Percentiles rank a stretch among this genome's conserved stretches.
These are phyloP conservation scores for Gamsiella multidivaricata DNA, from an alignment of 192 early-diverging fungal species.

Conservation along the genomic window DNA sequence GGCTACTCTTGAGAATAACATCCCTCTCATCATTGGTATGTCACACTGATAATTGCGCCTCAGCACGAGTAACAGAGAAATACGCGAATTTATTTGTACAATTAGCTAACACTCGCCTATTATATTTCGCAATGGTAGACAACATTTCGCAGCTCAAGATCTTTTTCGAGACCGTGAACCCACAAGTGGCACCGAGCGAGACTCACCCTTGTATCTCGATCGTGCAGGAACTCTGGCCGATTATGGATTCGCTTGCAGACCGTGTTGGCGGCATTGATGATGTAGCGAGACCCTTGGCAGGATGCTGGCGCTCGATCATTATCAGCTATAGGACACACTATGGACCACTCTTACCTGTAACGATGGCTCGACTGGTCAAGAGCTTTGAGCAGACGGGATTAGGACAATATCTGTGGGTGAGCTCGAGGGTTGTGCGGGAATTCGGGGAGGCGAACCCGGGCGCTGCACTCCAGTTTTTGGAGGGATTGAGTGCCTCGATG, in stretches of 20 bases:
- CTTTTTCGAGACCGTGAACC: constrained; percentile 68
- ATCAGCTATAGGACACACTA: constrained; percentile 68
- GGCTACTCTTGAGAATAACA: constrained; percentile 47
- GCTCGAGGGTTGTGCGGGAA: constrained; percentile 70
- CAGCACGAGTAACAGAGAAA: too few species aligned
- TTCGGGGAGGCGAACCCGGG: constrained; percentile 68
- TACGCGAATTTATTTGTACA: too few species aligned
- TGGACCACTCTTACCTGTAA: constrained; percentile 62
- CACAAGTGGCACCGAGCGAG: constrained; percentile 56
- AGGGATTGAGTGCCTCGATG: constrained; percentile 71
- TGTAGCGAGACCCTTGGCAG: constrained; percentile 63
- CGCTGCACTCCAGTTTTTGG: constrained; percentile 67
- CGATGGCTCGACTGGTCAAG: constrained; percentile 70
- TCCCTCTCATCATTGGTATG: constrained; percentile 46
- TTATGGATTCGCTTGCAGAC: constrained; percentile 68
- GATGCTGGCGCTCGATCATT: constrained; percentile 68
- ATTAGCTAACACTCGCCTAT: too few species aligned
- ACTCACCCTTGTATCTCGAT: constrained; percentile 76
- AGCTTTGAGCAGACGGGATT: constrained; percentile 76
- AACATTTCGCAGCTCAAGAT: constrained; percentile 69
- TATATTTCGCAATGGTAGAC: constrained; percentile 28
- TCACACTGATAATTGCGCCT: too few species aligned
- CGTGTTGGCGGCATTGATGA: constrained; percentile 60
- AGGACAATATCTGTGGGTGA: constrained; percentile 86
- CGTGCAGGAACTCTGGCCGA: constrained; percentile 78